Evolutionary conservation across 2,329 filamentous ascomycete genomes (phyloP).

Genomic region (Hypomyces perniciosus): DNA sequence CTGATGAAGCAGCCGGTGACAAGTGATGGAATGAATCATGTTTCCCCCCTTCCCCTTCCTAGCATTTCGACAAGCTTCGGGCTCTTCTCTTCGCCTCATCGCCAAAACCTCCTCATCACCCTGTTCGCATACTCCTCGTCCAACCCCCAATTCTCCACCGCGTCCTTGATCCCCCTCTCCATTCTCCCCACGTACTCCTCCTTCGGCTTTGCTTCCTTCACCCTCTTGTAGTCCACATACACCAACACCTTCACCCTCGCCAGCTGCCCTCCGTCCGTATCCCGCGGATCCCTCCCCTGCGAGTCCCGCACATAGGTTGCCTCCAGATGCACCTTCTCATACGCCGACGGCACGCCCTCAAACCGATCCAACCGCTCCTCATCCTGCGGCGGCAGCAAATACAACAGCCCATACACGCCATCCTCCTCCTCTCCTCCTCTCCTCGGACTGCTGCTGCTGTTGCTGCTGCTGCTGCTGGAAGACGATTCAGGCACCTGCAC

Average conservation of each 20-base stretch:
- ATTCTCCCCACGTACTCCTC: constrained; percentile 58
- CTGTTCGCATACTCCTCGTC: constrained; percentile 48
- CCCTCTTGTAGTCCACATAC: constrained; percentile 49
- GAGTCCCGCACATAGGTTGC: constrained; percentile 23
- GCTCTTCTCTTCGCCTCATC: background rate
- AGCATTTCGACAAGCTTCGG: background rate
- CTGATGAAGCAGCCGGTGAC: background rate
- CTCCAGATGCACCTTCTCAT: constrained; percentile 45
- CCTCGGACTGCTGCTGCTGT: constrained; percentile 10
- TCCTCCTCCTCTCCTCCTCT: constrained; percentile 14
- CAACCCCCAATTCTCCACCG: constrained; percentile 45
- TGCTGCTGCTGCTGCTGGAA: constrained; percentile 7
- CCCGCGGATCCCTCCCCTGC: constrained; percentile 13
- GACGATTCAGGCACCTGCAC: constrained; percentile 27
- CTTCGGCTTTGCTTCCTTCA: constrained; percentile 35
- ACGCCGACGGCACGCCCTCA: constrained; percentile 59
- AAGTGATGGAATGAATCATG: too few species aligned
- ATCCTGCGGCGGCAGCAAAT: constrained; percentile 44
- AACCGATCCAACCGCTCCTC: constrained; percentile 47
- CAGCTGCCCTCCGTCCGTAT: constrained; percentile 14
- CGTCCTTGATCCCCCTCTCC: constrained; percentile 58
- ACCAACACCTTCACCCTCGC: constrained; percentile 40
- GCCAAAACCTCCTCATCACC: constrained; percentile 46
- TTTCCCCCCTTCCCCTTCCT: too few species aligned
- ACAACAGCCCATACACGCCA: constrained; percentile 54